Percentiles rank a stretch among this genome's conserved stretches.
Evolutionary conservation across 2,329 filamentous ascomycete genomes (phyloP).

Genomic region (Colletotrichum godetiae): DNA sequence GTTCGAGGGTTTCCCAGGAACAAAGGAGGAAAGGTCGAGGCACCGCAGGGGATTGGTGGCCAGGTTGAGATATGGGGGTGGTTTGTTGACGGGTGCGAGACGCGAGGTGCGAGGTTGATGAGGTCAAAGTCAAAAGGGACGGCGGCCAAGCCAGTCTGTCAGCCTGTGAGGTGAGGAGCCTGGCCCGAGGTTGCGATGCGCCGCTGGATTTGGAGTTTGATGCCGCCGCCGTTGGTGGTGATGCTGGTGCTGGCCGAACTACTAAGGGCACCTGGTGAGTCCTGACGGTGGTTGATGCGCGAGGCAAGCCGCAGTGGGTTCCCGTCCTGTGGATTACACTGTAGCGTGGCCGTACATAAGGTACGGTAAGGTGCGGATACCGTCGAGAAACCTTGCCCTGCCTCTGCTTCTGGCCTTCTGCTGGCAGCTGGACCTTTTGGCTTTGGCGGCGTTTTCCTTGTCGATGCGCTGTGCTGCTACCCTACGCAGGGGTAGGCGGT

Average conservation of each 20-base stretch:
- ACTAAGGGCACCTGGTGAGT: too few species aligned
- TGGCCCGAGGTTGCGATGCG: slow-evolving; percentile 14
- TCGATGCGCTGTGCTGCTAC: slow-evolving; percentile 8
- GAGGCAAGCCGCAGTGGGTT: background rate
- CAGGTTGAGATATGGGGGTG: background rate
- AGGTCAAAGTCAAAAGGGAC: slow-evolving; percentile 28
- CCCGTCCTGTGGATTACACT: background rate
- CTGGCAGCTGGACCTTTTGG: background rate
- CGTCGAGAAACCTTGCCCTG: slow-evolving; percentile 4
- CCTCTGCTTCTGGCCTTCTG: background rate
- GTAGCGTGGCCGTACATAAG: background rate
- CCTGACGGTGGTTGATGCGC: background rate
- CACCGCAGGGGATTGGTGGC: slow-evolving; percentile 20
- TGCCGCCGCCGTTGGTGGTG: background rate
- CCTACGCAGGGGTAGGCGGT: slow-evolving; percentile 21
- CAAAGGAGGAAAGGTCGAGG: slow-evolving; percentile 25
- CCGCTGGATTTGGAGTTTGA: too few species aligned
- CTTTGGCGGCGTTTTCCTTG: background rate
- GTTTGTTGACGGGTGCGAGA: slow-evolving; percentile 4
- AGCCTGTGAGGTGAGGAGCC: background rate
- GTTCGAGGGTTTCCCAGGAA: slow-evolving; percentile 24
- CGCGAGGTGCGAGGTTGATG: background rate
- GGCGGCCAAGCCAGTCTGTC: slow-evolving; percentile 10
- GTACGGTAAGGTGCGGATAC: background rate
- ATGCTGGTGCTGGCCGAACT: background rate